Base-by-base conservation (phyloP, 2,329 filamentous ascomycete genomes). In the Colletotrichum paranaense region DNA sequence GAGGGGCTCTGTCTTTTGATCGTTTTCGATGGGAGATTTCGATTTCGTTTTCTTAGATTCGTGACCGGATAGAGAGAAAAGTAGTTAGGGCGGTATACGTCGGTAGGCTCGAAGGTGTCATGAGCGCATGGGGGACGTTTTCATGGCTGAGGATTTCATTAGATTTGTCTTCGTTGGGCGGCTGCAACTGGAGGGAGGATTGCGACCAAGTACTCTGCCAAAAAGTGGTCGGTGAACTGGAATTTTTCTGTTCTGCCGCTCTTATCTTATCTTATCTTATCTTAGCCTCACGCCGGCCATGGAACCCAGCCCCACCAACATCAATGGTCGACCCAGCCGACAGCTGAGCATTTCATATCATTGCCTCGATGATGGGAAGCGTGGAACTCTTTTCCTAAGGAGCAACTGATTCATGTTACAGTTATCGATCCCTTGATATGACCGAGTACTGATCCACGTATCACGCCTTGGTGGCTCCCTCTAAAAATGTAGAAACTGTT, bases 201-300 rank as follows among this genome's bases (percentile, higher is more conserved):
- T 53, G 46, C 52, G 46, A 59, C 32, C 26, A 49, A 32, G 67
- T 42, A 19, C 46, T 24, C 49, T 46, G 24, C 9, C 19, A 52
- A 68, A 62, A 64, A 63, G 57, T 62, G 19, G 58, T 52, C 19
- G 64, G 49, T 38, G n/a, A 57, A 52, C 35, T 66, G 56, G 26
- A 49, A 57, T 71, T 74, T 74, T 74, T 67, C 32, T 60, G 38
- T 71, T 28, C 59, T 67, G 65, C 59, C 59, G 53, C 1, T 26
- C 70, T 75, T 75, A 75, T 75, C 73, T 75, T 75, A 75, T 75
- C 73, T 75, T 75, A 75, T 74, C 73, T 62, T 75, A 75, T 74
- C 73, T 68, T 56, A 59, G 49, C 59, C 52, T n/a, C 38, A 42
- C 19, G 38, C 14, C 35, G 7, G 11, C n/a, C 46, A 11, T 5